phyloP scores from a whole-genome alignment of 345 rosid species.

The Gossypium stocksii region DNA sequence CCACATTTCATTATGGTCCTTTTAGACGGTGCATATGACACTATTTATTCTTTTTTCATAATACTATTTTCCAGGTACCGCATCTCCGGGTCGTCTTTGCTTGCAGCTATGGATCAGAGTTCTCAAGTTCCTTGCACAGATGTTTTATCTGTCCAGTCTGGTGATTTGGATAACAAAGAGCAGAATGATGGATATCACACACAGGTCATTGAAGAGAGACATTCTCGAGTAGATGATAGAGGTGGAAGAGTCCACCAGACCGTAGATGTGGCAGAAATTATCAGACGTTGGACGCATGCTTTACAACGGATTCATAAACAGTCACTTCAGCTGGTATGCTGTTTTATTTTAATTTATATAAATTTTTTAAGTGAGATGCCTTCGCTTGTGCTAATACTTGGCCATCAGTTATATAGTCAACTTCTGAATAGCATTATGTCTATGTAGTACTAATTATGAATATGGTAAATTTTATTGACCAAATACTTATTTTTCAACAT shows the following conservation, averaged over 20 bases:
- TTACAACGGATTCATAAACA: conserved; percentile 97
- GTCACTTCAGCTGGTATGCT: conserved; percentile 85
- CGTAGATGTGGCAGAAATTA: conserved; percentile 94
- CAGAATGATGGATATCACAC: conserved; percentile 48
- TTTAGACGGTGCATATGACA: conserved; percentile 3
- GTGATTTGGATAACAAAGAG: conserved; percentile 66
- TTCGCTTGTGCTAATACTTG: neutral
- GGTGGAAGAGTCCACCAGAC: conserved; percentile 80
- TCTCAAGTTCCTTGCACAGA: conserved; percentile 78
- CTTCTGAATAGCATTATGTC: neutral
- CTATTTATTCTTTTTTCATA: conserved; percentile 19
- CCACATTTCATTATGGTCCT: neutral
- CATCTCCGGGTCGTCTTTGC: conserved; percentile 91
- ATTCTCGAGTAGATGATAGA: conserved; percentile 76
- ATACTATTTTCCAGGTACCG: conserved; percentile 67
- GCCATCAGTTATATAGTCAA: neutral
- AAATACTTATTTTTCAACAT: neutral
- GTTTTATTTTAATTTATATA: conserved; percentile 6
- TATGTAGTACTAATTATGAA: conserved; percentile 7
- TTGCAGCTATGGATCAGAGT: conserved; percentile 98
- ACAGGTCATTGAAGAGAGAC: conserved; percentile 56
- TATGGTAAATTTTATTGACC: neutral
- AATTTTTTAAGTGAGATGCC: conserved; percentile 8
- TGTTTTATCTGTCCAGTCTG: conserved; percentile 48
- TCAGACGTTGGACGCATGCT: conserved; percentile 99